These are phyloP conservation scores for Penicillium verhagenii DNA, from an alignment of 495 filamentous ascomycete genomes.

Conservation along the genomic window DNA sequence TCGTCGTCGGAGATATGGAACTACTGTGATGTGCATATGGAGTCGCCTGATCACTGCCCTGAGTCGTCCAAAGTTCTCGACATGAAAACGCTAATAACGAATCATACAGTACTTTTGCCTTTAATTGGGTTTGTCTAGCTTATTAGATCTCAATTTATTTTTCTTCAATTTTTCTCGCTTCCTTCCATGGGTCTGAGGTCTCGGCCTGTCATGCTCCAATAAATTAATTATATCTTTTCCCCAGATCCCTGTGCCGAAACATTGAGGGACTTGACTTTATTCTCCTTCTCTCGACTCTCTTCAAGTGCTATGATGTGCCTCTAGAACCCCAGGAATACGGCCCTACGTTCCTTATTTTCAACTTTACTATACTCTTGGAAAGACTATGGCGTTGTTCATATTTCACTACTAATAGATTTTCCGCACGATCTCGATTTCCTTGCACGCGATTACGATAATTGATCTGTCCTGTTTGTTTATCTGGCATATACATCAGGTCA, in stretches of 20 bases:
- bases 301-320: not conserved
- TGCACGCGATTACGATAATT: no score
- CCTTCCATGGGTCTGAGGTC: not conserved
- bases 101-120: slow-evolving; percentile 6
- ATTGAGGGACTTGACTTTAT: not conserved
- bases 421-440: no score
- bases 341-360: not conserved
- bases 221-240: slow-evolving; percentile 8
- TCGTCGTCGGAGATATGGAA: slow-evolving; percentile 4
- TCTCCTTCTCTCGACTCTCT: not conserved
- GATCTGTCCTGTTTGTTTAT: no score
- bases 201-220: not conserved
- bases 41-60: slow-evolving; percentile 8
- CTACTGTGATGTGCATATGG: not conserved
- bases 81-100: slow-evolving; percentile 3
- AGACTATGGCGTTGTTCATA: not conserved
- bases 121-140: not conserved
- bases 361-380: not conserved
- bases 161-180: no score
- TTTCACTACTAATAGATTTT: not conserved
- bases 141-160: not conserved
- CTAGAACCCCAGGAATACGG: not conserved
- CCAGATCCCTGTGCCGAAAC: not conserved
- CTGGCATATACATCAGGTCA: not conserved
- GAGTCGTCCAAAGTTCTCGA: slow-evolving; percentile 3